These are phyloP conservation scores for Chlorella sp. DNA, from an alignment of 139 green algal species.

Conservation along the genomic window DNA sequence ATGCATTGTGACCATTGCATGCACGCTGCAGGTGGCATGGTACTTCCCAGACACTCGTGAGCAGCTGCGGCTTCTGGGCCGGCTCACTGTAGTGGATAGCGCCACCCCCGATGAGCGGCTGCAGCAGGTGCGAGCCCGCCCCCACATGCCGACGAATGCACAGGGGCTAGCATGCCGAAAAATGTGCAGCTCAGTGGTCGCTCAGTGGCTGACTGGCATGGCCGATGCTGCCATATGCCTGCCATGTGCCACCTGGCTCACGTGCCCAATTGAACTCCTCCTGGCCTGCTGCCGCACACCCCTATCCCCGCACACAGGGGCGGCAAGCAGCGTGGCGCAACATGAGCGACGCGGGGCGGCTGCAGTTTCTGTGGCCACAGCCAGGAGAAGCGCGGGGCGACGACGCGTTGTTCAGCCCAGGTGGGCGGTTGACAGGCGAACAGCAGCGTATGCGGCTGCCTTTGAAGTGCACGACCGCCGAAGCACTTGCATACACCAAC, in stretches of 20 bases:
- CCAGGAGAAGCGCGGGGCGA: constrained; percentile 25
- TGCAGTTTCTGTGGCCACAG: constrained; percentile 56
- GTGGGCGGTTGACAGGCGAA: background rate
- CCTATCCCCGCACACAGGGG: constrained; percentile 4
- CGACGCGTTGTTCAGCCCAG: constrained; percentile 28
- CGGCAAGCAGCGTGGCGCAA: constrained; percentile 44
- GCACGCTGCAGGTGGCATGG: constrained; percentile 60
- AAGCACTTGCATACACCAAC: too few species aligned
- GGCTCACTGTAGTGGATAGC: constrained; percentile 57
- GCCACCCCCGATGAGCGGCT: constrained; percentile 43
- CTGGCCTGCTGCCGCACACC: too few species aligned
- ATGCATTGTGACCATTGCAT: too few species aligned
- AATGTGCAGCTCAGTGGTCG: too few species aligned
- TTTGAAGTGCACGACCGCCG: too few species aligned
- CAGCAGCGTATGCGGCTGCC: background rate
- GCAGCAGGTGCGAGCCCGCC: constrained; percentile 45
- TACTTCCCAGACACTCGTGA: constrained; percentile 79
- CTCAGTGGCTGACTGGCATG: too few species aligned
- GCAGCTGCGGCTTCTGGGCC: constrained; percentile 75
- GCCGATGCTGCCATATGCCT: too few species aligned
- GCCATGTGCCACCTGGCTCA: too few species aligned
- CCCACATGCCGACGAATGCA: too few species aligned
- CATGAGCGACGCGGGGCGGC: constrained; percentile 44
- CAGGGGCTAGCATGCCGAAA: too few species aligned
- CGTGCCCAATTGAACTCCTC: background rate